Percentiles rank a stretch among this genome's conserved stretches.
These are phyloP conservation scores for Aspergillus biplanus DNA, from an alignment of 495 filamentous ascomycete genomes.

Conservation along the genomic window DNA sequence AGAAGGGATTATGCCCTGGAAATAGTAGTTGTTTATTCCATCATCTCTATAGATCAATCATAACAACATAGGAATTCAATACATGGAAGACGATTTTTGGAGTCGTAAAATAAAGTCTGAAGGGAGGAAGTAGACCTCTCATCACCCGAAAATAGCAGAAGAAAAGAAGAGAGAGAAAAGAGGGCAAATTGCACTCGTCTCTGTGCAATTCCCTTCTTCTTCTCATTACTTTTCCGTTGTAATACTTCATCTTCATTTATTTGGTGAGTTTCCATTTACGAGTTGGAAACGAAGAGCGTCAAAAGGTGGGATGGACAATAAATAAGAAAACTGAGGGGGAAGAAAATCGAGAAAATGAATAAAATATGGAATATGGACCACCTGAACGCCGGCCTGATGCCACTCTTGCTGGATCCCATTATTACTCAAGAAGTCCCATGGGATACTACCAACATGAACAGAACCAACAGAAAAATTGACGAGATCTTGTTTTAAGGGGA, in stretches of 20 bases:
- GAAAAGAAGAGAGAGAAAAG: constrained; percentile 12
- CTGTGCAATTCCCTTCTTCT: neutral
- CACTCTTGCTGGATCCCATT: constrained; percentile 47
- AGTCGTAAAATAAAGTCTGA: constrained; percentile 13
- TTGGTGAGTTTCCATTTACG: neutral
- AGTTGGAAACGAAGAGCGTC: neutral
- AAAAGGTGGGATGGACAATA: constrained; percentile 26
- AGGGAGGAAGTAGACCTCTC: neutral
- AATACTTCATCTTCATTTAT: neutral
- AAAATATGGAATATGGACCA: constrained; percentile 38
- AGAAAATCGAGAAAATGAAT: constrained; percentile 37
- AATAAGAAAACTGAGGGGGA: constrained; percentile 32
- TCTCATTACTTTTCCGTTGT: neutral
- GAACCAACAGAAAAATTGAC: constrained; percentile 44
- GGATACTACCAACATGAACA: constrained; percentile 47
- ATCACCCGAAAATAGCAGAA: neutral
- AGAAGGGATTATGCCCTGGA: constrained; percentile 5
- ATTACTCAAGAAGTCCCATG: constrained; percentile 39
- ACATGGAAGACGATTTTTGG: constrained; percentile 23
- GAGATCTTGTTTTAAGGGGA: constrained; percentile 37
- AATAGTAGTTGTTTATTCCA: constrained; percentile 28
- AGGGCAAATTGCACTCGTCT: constrained; percentile 3
- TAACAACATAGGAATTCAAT: constrained; percentile 50
- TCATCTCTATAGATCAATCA: constrained; percentile 51
- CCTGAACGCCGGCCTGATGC: constrained; percentile 57